These are phyloP conservation scores for Quaeritorhiza haematococci DNA, from an alignment of 371 early-diverging fungal species.

Conservation along the genomic window DNA sequence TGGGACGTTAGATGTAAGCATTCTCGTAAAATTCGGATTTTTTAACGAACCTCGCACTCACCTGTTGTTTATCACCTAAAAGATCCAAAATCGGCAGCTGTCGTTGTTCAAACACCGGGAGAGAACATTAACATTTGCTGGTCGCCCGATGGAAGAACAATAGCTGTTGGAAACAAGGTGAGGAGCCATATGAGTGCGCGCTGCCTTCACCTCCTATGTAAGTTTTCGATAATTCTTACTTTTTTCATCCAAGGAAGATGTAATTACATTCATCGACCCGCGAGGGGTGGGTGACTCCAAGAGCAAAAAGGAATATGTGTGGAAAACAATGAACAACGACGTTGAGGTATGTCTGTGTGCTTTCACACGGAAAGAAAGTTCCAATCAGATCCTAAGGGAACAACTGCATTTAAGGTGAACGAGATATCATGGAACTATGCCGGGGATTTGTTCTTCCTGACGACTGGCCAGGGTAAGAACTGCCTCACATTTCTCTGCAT, in stretches of 20 bases:
- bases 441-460: conserved; percentile 70
- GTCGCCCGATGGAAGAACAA: conserved; percentile 72
- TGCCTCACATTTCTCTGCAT: background rate
- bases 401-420: conserved; percentile 46
- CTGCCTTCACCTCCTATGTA: background rate
- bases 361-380: conserved; percentile 19
- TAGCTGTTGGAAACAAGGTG: conserved; percentile 83
- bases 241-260: conserved; percentile 71
- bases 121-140: conserved; percentile 85
- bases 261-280: conserved; percentile 72
- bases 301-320: conserved; percentile 34
- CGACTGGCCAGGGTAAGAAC: conserved; percentile 60
- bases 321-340: conserved; percentile 48
- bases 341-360: conserved; percentile 47
- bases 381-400: background rate
- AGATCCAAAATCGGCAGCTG: conserved; percentile 60
- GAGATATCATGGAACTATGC: conserved; percentile 78
- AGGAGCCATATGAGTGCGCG: background rate
- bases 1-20: conserved; percentile 80
- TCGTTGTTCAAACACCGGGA: conserved; percentile 65
- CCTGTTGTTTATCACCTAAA: background rate
- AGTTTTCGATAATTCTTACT: too few species aligned
- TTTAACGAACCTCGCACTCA: background rate
- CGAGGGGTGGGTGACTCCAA: conserved; percentile 42
- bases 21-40: background rate